Evolutionary conservation across 805 yeast genomes (phyloP).

Genomic region (Priceomyces medius): DNA sequence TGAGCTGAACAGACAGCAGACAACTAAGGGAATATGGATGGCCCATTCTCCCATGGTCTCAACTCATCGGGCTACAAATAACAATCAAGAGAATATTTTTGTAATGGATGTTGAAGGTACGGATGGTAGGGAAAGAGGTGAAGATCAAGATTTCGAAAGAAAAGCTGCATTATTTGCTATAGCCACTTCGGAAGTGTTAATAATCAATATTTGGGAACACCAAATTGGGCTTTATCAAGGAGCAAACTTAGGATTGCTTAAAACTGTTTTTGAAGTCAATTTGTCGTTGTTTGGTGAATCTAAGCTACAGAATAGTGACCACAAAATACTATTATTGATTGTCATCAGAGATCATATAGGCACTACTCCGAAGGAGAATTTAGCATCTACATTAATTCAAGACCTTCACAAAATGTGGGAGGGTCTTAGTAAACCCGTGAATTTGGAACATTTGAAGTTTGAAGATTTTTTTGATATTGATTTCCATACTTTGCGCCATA

Average conservation of each 20-base stretch:
- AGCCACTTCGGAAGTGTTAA: conserved; percentile 85
- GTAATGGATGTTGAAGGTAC: conserved; percentile 99
- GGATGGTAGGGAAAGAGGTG: conserved; percentile 97
- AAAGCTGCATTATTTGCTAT: conserved; percentile 94
- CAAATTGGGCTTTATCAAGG: conserved; percentile 97
- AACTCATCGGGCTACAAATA: conserved; percentile 8
- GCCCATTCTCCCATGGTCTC: conserved; percentile 38
- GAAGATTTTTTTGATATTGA: conserved; percentile 81
- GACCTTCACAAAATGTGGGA: conserved; percentile 83
- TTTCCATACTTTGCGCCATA: conserved; percentile 82
- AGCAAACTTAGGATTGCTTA: conserved; percentile 91
- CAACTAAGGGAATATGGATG: conserved; percentile 54
- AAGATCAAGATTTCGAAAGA: conserved; percentile 96
- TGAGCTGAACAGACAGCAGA: conserved; percentile 80
- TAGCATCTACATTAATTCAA: conserved; percentile 63
- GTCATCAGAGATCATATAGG: conserved; percentile 94
- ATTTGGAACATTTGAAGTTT: conserved; percentile 52
- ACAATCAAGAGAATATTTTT: conserved; percentile 45
- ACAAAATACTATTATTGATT: conserved; percentile 71
- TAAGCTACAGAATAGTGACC: conserved; percentile 34
- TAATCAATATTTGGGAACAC: conserved; percentile 94
- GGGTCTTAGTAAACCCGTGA: conserved; percentile 69
- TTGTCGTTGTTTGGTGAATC: conserved; percentile 75
- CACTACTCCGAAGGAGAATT: conserved; percentile 72
- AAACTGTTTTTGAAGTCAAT: conserved; percentile 96